Base-by-base conservation (phyloP, 2,329 filamentous ascomycete genomes). In the Alternaria sp. region DNA sequence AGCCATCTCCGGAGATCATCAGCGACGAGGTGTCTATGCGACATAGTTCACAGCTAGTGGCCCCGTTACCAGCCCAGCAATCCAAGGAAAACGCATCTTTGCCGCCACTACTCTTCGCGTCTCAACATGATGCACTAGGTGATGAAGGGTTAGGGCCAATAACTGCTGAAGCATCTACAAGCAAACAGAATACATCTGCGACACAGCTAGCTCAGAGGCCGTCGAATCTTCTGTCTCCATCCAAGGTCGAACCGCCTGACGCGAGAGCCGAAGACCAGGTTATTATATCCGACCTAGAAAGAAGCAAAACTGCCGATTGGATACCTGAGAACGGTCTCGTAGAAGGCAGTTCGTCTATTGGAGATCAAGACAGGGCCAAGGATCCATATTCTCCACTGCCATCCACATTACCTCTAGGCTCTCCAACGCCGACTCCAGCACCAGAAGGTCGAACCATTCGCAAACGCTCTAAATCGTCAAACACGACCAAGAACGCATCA, bases 401-500 rank as follows among this genome's bases (percentile, higher is more conserved):
- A 3, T 25, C 20, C 10, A 25, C 18, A 51, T 44, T 11, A 10
- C 11, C 3, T 20, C 9, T 5, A 11, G 14, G 20, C 32, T 36
- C 30, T 14, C 20, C 16, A 38, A 44, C 16, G 6, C 10, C 16
- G 5, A 32, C 12, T 10, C 16, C 27, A n/a, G 12, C 43, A 36
- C 18, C 27, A 1, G n/a, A 36, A 7, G 3, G 41, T 18, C 32
- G 32, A 5, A 2, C 45, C 7, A 8, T 22, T 14, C 44, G 18
- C 30, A 44, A 59, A 30, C 41, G 38, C 28, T 30, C 18, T 14
- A 41, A 30, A 28, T n/a, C 20, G 10, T 25, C 36, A n/a, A 51
- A 38, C 16, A 34, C 40, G 5, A 40, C 57, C 16, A 36, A 54
- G 18, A 28, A 25, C 12, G 28, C 40, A 18, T 65, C 60, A 3